Base-by-base conservation (phyloP, 495 filamentous ascomycete genomes). In the Aspergillus diversus region DNA sequence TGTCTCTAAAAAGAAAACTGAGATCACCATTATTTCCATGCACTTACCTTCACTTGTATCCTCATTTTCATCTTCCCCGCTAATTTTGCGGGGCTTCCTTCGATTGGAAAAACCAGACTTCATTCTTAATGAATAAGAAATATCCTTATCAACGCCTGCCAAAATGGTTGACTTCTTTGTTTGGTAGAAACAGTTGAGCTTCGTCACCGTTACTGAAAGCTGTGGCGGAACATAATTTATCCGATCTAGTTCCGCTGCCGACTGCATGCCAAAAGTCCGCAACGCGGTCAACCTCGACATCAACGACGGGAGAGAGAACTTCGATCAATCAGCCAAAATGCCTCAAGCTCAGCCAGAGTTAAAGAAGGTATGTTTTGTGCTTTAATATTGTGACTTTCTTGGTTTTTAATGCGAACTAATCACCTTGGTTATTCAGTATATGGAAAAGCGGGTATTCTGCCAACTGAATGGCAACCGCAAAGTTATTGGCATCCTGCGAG, bases 271-370 rank as follows among this genome's bases (percentile, higher is more conserved):
- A 63, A 71, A 71, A 63, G 67, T 71, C 67, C 65, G 64, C 63
- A 60, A 49, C 64, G 60, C 65, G 51, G 69, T 51, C 31, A 55
- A 46, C 32, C 59, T 62, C 52, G 49, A 63, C 59, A 50, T 34
- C 53, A 63, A 11, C 57, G 50, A 46, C 46, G 55, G 47, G 47
- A 60, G 39, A 49, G 49, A 33, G 21, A 69, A 55, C 52, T 63
- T 66, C 35, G 68, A 60, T 58, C 56, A 57, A 57, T 63, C 66
- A 64, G 65, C 74, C 79, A 90, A 84, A 64, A 99, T 99, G 96
- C 92, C 96, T 79, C 94, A 94, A 90, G 92, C 95, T 74, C 94
- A 97, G 80, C 96, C 95, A 64, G 96, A 99, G 78, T 87, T 99
- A 63, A 98, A 99, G 80, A 98, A 97, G 87, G 95, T 94, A 75